Evolutionary conservation across 352 stramenopile species (phyloP).

Genomic region (Pythium rhizo-oryzae): DNA sequence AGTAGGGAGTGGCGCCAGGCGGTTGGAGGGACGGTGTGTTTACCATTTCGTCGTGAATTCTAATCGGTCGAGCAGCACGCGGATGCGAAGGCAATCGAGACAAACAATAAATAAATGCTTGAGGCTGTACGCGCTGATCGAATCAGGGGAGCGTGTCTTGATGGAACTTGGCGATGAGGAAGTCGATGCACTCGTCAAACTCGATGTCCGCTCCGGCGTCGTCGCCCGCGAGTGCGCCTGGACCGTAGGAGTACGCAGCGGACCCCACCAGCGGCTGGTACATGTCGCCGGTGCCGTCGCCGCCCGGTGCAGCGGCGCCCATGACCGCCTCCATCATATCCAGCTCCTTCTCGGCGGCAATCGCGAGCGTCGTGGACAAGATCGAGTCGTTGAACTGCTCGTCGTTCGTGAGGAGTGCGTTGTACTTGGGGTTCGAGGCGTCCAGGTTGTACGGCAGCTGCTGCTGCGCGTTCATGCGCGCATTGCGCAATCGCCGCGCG

Average conservation of each 20-base stretch:
- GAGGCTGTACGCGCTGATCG: not conserved
- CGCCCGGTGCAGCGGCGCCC: conserved; percentile 15
- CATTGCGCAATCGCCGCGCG: conserved; percentile 65
- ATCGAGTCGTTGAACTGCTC: conserved; percentile 86
- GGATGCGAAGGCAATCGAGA: not conserved
- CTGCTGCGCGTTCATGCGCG: conserved; percentile 67
- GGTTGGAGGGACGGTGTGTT: too few relatives aligned
- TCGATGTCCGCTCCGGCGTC: conserved; percentile 60
- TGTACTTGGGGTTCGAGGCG: conserved; percentile 62
- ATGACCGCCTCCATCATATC: conserved; percentile 53
- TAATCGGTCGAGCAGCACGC: not conserved
- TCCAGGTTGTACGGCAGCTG: conserved; percentile 71
- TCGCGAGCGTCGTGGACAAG: conserved; percentile 71
- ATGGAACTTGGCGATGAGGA: conserved; percentile 57
- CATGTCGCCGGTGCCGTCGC: conserved; percentile 9
- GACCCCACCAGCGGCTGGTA: conserved; percentile 49
- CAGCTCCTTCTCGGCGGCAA: conserved; percentile 69
- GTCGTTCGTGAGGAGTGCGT: conserved; percentile 67
- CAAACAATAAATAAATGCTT: conserved; percentile 43
- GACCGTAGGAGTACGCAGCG: conserved; percentile 25
- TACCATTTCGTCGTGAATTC: too few relatives aligned
- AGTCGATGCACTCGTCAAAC: conserved; percentile 84
- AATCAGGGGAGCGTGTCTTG: conserved; percentile 28
- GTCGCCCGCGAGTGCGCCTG: conserved; percentile 30
- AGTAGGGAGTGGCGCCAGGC: too few relatives aligned